Base-by-base conservation (phyloP, 1,284 basidiomycete genomes). In the Pascua sp. region DNA sequence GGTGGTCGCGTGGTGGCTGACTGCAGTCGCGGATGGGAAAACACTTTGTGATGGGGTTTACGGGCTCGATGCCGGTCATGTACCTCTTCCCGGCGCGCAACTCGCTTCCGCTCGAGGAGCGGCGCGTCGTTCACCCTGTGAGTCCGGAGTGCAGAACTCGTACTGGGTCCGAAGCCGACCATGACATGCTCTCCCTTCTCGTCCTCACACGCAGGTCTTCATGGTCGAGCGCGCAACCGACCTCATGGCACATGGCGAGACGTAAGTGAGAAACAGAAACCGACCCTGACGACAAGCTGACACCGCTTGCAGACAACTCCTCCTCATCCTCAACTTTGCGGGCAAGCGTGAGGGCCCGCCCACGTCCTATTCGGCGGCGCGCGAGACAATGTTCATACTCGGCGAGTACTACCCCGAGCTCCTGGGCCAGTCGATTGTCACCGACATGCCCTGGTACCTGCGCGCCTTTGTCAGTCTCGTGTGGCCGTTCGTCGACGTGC, bases 401-500 rank as follows among this genome's bases (percentile, higher is more conserved):
- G 56, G 62, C 15, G 18, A 61, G 12, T 60, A 69, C 49, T 70
- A 71, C 54, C 69, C 73, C 52, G 70, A 71, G 51, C 67, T 61
- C 2, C 63, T 75, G 36, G 61, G 63, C 17, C 55, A 65, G 8
- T 62, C 57, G 13, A 56, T 67, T 8, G 69, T 77, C 47, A 67
- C 67, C 47, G 62, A 72, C 45, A 65, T 73, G 49, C 70, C 70
- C 4, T 73, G 70, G 69, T 47, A 70, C 11, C 63, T 73, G 51
- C 65, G 65, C 51, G 53, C 61, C 17, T 72, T 76, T 52, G 63
- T 74, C 47, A 67, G 69, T 51, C 58, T 73, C 51, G 67, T 74
- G 62, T 71, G 72, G 69, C 70, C 71, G 42, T 74, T 77, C 43
- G 69, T 76, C 56, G 73, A 76, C 53, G 61, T 69, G 1, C 56